Evolutionary conservation across 306 rosid species (phyloP), one percentile per base, ranked within the genome.

Genomic region (Alnus rubra): DNA sequence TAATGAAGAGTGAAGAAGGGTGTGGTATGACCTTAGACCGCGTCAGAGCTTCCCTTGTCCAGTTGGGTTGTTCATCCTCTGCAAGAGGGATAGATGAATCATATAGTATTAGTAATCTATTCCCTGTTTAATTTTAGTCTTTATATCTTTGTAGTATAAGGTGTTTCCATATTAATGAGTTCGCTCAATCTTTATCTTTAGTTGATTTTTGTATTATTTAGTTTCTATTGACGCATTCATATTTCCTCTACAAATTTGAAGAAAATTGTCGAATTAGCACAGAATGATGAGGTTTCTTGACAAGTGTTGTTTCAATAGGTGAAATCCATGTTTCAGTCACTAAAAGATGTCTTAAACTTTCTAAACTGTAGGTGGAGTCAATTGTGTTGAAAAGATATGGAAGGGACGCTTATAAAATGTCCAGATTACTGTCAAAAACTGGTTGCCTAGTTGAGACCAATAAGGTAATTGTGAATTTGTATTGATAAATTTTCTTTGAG

Each of bases 371-470:
- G 98, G 96, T 91, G 63, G 99, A 93, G 81, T 90, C 96, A 8
- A 86, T 89, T 85, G 96, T 95, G 71, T 75, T 89, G 82, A 91
- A 91, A 81, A 86, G 97, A 80, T 89, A 84, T 33, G 99, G 98
- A 82, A 83, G 69, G 74, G 96, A 93, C 78, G 96, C 96, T 69
- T 87, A 90, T 83, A 23, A 23, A 23, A 23, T 23, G 28, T 23
- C 0, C 28, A 23, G 28, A 23, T 23, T 23, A 23, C 28, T 23
- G 0, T 23, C 28, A 23, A 23, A 23, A 23, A 23, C 0, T 23
- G 28, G 28, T 23, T 23, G 28, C 28, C 28, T 23, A 0, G 28
- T 23, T 23, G 28, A 23, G 28, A 23, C 28, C 28, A 23, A 23
- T 23, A 23, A 23, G 28, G 28, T 23, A 23, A 23, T 23, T 23